Conservation (phyloP, 164 flowering plant genomes). For the Santalum album region DNA sequence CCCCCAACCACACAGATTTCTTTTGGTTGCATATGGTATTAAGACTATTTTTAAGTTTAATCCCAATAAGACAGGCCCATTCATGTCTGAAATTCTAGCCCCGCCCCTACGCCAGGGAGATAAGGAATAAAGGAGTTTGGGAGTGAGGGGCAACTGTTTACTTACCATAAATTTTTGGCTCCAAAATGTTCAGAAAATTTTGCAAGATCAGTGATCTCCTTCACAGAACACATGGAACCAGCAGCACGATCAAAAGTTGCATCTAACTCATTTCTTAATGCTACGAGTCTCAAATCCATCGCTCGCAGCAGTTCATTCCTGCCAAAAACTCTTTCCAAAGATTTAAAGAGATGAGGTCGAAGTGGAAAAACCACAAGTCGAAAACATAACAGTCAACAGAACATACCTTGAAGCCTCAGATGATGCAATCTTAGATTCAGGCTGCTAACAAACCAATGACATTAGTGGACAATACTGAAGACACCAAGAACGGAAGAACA, state of each 20-base stretch:
- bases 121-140: too few species aligned
- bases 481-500: background rate
- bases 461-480: background rate
- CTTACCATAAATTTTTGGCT: conserved; percentile 44
- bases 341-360: conserved; percentile 5
- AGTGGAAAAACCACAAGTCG: conserved; percentile 2
- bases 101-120: too few species aligned
- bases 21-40: too few species aligned
- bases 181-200: conserved; percentile 54
- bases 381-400: background rate
- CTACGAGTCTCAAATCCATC: conserved; percentile 62
- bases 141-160: conserved; percentile 3
- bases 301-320: conserved; percentile 88
- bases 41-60: too few species aligned
- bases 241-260: conserved; percentile 44
- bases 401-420: conserved; percentile 75
- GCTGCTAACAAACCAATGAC: conserved; percentile 24
- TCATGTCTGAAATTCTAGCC: too few species aligned
- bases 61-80: too few species aligned
- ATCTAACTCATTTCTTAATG: conserved; percentile 42
- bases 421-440: conserved; percentile 24
- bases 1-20: too few species aligned
- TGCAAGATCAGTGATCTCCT: conserved; percentile 41
- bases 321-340: conserved; percentile 11
- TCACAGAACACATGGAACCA: conserved; percentile 30